Conservation (phyloP, 148 eudicot genomes). For the Polygonum maritimum region DNA sequence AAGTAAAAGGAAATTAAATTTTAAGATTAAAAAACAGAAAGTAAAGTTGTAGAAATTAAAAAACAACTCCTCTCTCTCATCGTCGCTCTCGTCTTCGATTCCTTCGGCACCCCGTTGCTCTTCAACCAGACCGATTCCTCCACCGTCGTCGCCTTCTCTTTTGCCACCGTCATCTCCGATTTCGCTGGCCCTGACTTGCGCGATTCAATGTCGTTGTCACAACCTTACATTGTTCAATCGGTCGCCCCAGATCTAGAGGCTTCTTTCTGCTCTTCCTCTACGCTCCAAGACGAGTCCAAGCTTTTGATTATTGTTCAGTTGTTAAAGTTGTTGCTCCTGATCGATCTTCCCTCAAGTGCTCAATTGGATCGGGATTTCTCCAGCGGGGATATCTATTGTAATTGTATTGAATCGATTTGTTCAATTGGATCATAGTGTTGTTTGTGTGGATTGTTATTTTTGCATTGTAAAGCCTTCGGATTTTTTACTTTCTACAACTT, state of each 20-base stretch:
- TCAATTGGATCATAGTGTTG: conserved; percentile 2
- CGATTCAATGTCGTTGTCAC: background rate
- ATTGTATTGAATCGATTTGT: background rate
- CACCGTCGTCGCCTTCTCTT: background rate
- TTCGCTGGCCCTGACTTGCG: no score
- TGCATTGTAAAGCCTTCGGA: background rate
- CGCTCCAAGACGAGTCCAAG: background rate
- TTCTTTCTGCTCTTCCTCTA: background rate
- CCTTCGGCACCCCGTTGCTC: no score
- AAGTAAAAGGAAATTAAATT: no score
- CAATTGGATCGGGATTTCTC: background rate
- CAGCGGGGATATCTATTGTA: background rate
- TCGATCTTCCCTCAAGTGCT: background rate
- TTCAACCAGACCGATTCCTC: background rate
- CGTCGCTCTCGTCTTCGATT: no score
- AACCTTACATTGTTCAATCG: background rate
- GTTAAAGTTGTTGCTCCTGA: no score
- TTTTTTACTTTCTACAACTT: background rate
- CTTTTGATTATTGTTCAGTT: background rate
- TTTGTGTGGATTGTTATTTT: conserved; percentile 15
- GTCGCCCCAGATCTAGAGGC: background rate
- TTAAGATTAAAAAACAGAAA: no score
- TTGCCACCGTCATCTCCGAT: no score
- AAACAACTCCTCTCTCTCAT: no score
- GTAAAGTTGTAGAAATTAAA: no score